Conservation (phyloP, 225 moss, liverwort and hornwort species). For the Pseudoscleropodium purum region DNA sequence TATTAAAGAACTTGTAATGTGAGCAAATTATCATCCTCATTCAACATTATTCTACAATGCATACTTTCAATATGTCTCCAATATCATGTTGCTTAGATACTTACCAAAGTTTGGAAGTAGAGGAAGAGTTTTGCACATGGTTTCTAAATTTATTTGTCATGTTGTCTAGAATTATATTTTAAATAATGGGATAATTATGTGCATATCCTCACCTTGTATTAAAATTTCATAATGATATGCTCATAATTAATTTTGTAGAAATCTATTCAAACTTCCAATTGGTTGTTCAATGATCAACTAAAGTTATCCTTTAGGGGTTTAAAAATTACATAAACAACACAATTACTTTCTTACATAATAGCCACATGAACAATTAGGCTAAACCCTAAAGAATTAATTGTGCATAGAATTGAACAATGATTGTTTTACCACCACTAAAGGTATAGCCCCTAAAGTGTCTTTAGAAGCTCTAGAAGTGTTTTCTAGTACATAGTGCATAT, state of each 20-base stretch:
- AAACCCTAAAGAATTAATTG: accelerated
- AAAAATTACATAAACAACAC: not conserved
- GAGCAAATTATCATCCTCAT: no score
- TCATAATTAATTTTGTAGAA: not conserved
- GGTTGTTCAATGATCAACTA: not conserved
- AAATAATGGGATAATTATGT: no score
- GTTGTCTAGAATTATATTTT: no score
- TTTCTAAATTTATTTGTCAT: not conserved
- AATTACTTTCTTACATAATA: not conserved
- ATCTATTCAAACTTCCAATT: not conserved
- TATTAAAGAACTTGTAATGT: no score
- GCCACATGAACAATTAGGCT: no score
- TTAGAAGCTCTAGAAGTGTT: accelerated
- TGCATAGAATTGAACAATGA: not conserved
- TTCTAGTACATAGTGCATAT: accelerated
- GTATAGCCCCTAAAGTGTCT: accelerated
- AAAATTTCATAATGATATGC: not conserved
- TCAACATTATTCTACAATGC: accelerated
- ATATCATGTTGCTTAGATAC: not conserved
- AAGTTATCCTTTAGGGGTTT: not conserved
- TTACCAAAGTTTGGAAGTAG: not conserved
- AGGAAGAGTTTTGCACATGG: accelerated
- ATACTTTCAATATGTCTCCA: not conserved
- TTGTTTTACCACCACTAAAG: not conserved
- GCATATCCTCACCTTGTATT: no score